phyloP scores from a whole-genome alignment of 805 yeast genomes.

The Metschnikowia matae region DNA sequence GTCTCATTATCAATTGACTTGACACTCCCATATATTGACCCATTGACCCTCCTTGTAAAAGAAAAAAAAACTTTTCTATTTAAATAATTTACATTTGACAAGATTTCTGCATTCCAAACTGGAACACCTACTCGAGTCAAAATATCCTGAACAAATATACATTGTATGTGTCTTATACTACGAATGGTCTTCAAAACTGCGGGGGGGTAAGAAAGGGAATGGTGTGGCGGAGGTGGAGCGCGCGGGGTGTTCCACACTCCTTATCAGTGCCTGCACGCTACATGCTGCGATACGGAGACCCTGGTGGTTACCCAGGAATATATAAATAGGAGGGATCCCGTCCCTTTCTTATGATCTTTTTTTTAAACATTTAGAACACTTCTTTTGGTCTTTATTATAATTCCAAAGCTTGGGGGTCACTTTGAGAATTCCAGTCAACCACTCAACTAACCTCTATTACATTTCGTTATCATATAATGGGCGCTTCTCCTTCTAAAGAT shows the following conservation, averaged over 20 bases:
- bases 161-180: no score
- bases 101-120: neutral
- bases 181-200: no score
- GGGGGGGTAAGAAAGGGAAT: no score
- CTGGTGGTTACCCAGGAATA: constrained; percentile 3
- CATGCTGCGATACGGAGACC: neutral
- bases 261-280: constrained; percentile 3
- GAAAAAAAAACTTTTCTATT: no score
- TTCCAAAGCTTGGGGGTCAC: no score
- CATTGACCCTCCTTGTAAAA: no score
- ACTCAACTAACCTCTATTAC: neutral
- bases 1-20: no score
- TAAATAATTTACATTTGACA: no score
- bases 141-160: no score
- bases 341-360: no score
- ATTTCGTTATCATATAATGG: neutral
- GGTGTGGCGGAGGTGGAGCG: neutral
- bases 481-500: constrained; percentile 1
- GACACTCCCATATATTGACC: no score
- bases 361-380: neutral
- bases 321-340: neutral
- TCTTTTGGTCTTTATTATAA: neutral
- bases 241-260: neutral
- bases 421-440: neutral
- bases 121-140: no score